Conservation (phyloP, 768 basidiomycete species). For the Naganishia friedmannii region DNA sequence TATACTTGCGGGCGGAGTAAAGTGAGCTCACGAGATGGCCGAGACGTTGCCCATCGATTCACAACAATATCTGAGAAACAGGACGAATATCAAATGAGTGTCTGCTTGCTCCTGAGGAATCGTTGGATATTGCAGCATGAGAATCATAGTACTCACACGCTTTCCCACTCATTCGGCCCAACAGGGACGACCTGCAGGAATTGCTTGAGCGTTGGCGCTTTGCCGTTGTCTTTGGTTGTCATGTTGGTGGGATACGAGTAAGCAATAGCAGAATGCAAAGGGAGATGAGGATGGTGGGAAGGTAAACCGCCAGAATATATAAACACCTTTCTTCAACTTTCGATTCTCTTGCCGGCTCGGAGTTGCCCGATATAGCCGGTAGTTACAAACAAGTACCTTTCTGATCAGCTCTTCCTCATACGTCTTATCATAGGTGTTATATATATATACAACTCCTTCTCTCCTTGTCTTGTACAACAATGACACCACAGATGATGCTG, state of each 20-base stretch:
- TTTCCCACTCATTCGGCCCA: slow-evolving; percentile 2
- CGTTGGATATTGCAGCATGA: too few species aligned
- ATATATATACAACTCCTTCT: background rate
- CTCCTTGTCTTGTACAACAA: background rate
- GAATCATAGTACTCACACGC: too few species aligned
- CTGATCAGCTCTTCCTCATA: too few species aligned
- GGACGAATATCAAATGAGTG: too few species aligned
- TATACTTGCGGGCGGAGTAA: too few species aligned
- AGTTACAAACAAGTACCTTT: background rate
- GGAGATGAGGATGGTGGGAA: background rate
- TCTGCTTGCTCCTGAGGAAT: too few species aligned
- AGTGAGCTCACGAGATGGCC: background rate
- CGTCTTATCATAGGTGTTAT: background rate
- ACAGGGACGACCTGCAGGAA: slow-evolving; percentile 14
- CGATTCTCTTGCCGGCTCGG: background rate
- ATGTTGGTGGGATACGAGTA: background rate
- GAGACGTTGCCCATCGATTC: slow-evolving; percentile 15
- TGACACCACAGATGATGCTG: background rate
- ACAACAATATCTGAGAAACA: too few species aligned
- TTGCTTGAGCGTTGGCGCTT: slow-evolving; percentile 11
- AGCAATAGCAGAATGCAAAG: too few species aligned
- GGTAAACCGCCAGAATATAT: background rate
- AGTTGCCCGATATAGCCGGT: slow-evolving; percentile 2
- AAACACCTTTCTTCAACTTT: background rate
- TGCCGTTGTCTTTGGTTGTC: background rate